phyloP scores from a whole-genome alignment of 2,329 filamentous ascomycete genomes.

The Esteya vermicola region DNA sequence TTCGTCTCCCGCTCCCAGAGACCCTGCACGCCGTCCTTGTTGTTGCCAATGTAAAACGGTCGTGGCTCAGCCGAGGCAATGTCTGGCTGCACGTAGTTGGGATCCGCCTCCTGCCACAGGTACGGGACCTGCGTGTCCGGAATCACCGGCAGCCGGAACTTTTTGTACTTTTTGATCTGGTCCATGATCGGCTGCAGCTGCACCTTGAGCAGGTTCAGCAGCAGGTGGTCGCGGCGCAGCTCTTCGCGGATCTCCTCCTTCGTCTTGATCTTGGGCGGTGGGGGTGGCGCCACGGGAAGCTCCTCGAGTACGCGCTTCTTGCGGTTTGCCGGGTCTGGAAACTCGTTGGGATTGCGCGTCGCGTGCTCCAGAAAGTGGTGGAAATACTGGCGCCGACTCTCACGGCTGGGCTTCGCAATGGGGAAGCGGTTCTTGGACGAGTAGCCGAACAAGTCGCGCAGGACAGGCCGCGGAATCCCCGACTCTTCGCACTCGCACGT shows the following conservation, averaged over 20 bases:
- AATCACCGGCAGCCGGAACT: constrained; percentile 71
- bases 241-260: constrained; percentile 71
- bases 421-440: constrained; percentile 64
- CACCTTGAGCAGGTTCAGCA: constrained; percentile 77
- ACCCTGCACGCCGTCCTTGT: constrained; percentile 65
- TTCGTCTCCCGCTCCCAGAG: constrained; percentile 60
- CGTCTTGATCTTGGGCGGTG: constrained; percentile 51
- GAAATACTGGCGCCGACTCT: constrained; percentile 69
- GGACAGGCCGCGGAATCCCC: constrained; percentile 46
- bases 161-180: constrained; percentile 86
- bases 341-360: constrained; percentile 69
- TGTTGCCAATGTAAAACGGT: constrained; percentile 67
- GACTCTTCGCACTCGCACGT: constrained; percentile 59
- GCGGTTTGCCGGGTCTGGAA: constrained; percentile 73
- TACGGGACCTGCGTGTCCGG: constrained; percentile 63
- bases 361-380: constrained; percentile 59
- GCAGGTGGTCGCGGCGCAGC: constrained; percentile 68
- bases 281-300: constrained; percentile 60
- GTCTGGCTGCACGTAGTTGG: constrained; percentile 49
- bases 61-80: constrained; percentile 42
- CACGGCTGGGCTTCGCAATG: constrained; percentile 50
- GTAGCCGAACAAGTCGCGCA: constrained; percentile 73
- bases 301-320: constrained; percentile 74
- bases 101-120: constrained; percentile 71
- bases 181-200: constrained; percentile 92